Evolutionary conservation across 1,139 yeast genomes (phyloP), one percentile per base, ranked within the genome.

Genomic region (Meyerozyma sp.): DNA sequence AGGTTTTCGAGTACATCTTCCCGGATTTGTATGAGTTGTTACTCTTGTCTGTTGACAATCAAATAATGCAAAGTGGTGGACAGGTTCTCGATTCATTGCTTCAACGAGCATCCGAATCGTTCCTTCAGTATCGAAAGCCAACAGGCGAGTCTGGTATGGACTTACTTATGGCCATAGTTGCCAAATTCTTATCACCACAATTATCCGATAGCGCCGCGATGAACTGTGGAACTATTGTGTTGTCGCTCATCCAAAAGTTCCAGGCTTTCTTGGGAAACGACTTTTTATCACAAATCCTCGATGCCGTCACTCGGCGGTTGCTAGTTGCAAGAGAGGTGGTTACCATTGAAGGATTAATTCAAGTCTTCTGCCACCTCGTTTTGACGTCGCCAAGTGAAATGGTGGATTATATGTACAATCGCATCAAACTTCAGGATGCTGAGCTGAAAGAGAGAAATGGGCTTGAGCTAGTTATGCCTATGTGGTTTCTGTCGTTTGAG

Each of bases 401-500:
- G 44, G 66, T 90, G 5, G 70, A 79, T 40, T 81, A 87, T 48
- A 69, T 90, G 42, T 64, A 68, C 26, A 51, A 54, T 29, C 62
- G 65, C n/a, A 65, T 79, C 43, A 58, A 61, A 2, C 53, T 77
- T 7, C 62, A 52, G 8, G 64, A 63, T 28, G 57, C 63, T 2
- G 43, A 48, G 36, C 45, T 58, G 1, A 59, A 61, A 3, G 47
- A 44, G 4, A 48, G 54, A 6, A 52, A 65, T 39, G 82, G 81
- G 1, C 59, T 84, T 13, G 59, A 62, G 8, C 59, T 68, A 3
- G 77, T 84, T 2, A 58, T 87, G 41, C 83, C 84, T 5, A 82
- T 85, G 44, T 91, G 98, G 97, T 75, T 91, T 42, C 80, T 80
- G 32, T 78, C 90, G 2, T 91, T 87, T 62, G 94, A 87, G 54